Conservation (phyloP, 2,329 filamentous ascomycete species). For the Aspergillus ochraceoroseus region DNA sequence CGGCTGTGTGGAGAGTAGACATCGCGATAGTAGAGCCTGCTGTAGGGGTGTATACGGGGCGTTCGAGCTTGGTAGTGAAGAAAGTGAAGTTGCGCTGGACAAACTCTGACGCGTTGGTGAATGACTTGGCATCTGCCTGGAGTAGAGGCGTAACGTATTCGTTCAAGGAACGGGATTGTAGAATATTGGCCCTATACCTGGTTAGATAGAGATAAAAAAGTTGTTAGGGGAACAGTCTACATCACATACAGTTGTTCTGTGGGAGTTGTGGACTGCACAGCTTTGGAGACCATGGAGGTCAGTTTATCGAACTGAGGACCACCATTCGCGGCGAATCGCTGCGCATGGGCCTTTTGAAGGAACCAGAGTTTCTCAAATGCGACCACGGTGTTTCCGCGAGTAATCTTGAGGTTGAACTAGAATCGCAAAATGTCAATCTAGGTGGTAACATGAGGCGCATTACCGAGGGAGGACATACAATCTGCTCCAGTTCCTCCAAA, state of each 20-base stretch:
- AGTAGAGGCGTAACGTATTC: conserved; percentile 52
- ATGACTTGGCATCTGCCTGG: conserved; percentile 53
- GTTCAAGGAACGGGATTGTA: conserved; percentile 36
- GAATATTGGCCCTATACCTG: conserved; percentile 26
- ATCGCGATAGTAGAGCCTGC: conserved; percentile 27
- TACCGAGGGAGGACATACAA: conserved; percentile 46
- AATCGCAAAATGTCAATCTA: neutral
- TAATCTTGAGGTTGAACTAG: conserved; percentile 81
- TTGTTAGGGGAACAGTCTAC: neutral
- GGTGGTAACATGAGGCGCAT: neutral
- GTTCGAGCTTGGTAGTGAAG: conserved; percentile 44
- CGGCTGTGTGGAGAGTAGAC: conserved; percentile 42
- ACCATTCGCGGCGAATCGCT: conserved; percentile 44
- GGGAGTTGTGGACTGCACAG: conserved; percentile 24
- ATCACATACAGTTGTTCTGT: conserved; percentile 32
- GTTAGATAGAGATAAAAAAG: neutral
- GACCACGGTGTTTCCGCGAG: conserved; percentile 81
- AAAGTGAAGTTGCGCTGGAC: conserved; percentile 55
- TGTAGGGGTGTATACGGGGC: conserved; percentile 25
- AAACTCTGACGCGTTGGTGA: conserved; percentile 53
- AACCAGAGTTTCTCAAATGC: conserved; percentile 73
- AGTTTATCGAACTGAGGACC: conserved; percentile 43
- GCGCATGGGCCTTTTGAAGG: conserved; percentile 68
- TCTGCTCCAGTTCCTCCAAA: conserved; percentile 64
- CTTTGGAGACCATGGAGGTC: conserved; percentile 33